Evolutionary conservation across 371 early-diverging fungal species (phyloP), one percentile per base, ranked within the genome.

Genomic region (Actinomortierella ambigua): DNA sequence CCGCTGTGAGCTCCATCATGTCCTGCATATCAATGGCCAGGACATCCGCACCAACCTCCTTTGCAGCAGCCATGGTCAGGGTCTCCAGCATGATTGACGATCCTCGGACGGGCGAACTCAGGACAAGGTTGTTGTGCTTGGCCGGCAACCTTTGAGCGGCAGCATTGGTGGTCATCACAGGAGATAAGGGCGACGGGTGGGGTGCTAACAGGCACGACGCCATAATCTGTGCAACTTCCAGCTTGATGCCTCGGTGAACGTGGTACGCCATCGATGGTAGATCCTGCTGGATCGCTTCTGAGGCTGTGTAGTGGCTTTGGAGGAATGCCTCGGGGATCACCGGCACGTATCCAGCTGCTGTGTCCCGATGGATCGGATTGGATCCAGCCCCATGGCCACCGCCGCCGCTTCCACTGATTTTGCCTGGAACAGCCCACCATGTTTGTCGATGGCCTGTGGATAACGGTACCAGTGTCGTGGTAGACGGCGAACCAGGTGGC

Each of bases 11-110:
- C 15, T 71, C 68, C 47, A 81, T 63, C 53, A 83, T 63, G 41
- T 85, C 85, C 50, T 82, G 82, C 3, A 78, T 57, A 50, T 85
- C 84, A 39, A 85, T 55, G 0, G 68, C 69, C 7, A 77, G 49
- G 27, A 75, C 69, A 63, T 69, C 69, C 1, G 61, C 75, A n/a
- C 66, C 73, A 26, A 65, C 55, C 17, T 58, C 65, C 24, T 76
- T 75, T 47, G 81, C 78, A 22, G 71, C 69, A 9, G 76, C 75
- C 48, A 66, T 65, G 29, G 68, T 68, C 23, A 81, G 53, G 17
- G 63, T 67, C 39, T 64, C 79, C 58, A 71, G 53, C 62, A 71
- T 59, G 17, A 28, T 54, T 3, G 71, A 61, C 24, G 77, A 77
- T 57, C 70, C 71, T 55, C 75, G 62, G 14, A 59, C 50, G 1